A percentile compares a stretch with the other conserved stretches of the same genome.
These are phyloP conservation scores for Ceratocystiopsis minuta DNA, from an alignment of 2,329 filamentous ascomycete species.

Conservation along the genomic window DNA sequence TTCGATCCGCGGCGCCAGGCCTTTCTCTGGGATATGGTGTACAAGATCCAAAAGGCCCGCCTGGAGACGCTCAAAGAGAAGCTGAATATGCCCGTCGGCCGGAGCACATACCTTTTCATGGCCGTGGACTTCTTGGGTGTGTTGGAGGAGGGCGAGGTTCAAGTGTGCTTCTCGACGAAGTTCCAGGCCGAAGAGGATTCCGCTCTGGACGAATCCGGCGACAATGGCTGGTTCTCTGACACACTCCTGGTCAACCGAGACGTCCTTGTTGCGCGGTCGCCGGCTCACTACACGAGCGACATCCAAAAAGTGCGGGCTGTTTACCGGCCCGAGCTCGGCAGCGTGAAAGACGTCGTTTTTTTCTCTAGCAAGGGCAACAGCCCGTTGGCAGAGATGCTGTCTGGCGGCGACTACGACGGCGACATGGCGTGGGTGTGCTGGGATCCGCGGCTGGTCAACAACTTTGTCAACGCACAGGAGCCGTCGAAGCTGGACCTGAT, in stretches of 20 bases:
- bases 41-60: conserved; percentile 28
- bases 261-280: conserved; percentile 49
- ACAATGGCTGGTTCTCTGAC: conserved; percentile 27
- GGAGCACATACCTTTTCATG: conserved; percentile 47
- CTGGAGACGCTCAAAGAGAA: conserved; percentile 35
- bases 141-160: conserved; percentile 46
- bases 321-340: conserved; percentile 39
- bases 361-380: conserved; percentile 47
- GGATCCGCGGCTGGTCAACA: conserved; percentile 45
- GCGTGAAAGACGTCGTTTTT: conserved; percentile 61
- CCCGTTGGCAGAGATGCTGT: conserved; percentile 51
- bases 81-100: conserved; percentile 41
- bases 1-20: conserved; percentile 33
- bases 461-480: conserved; percentile 44
- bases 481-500: conserved; percentile 28
- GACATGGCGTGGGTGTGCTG: conserved; percentile 65
- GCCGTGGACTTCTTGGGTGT: conserved; percentile 46
- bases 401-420: conserved; percentile 69
- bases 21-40: conserved; percentile 30
- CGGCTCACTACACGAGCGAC: conserved; percentile 52
- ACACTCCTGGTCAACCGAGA: conserved; percentile 37
- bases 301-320: conserved; percentile 50
- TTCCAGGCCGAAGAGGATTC: conserved; percentile 32
- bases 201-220: conserved; percentile 25
- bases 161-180: conserved; percentile 48